Evolutionary conservation across 177 flowering plant species (phyloP), one percentile per base, ranked within the genome.

Genomic region (Tripterygium wilfordii): DNA sequence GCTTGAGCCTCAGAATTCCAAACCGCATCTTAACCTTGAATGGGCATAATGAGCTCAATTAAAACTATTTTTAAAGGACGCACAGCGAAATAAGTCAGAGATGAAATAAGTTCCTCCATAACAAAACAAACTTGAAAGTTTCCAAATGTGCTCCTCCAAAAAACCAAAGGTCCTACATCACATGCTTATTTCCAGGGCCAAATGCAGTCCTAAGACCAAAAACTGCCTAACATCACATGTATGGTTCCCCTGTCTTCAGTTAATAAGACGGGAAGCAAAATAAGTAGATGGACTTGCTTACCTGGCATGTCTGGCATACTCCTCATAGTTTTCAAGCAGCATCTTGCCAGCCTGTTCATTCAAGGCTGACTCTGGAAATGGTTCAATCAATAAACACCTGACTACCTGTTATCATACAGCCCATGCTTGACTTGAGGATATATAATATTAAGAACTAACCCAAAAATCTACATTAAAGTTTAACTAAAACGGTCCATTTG

Each of bases 271-370:
- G n/a, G 15, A 26, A 50, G 21, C 19, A n/a, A 21, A 30, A 14
- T 41, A 20, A 13, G 49, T 7, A 20, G 22, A n/a, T n/a, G 8
- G 18, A 8, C 20, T 47, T 29, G 24, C 68, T 61, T 20, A 89
- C 99, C 96, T 84, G 33, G 99, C 99, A 75, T 73, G 95, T 60
- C 79, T 77, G 24, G 96, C 96, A 69, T 92, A 92, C 58, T 86
- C 97, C 22, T 89, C 95, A 63, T 92, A 92, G 67, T 92, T 72
- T 58, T 92, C 99, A 48, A 92, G 86, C 46, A 92, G 74, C 99
- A 92, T 62, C 72, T 82, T 89, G 57, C 99, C 99, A 50, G 99
- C 99, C 70, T 82, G 91, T 65, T 89, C 99, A 70, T 92, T 92
- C 66, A 92, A 56, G 18, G 99, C 99, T 16, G 99, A 92, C 53